Evolutionary conservation across 2,329 filamentous ascomycete species (phyloP).

Genomic region (Penicillium brevicompactum): DNA sequence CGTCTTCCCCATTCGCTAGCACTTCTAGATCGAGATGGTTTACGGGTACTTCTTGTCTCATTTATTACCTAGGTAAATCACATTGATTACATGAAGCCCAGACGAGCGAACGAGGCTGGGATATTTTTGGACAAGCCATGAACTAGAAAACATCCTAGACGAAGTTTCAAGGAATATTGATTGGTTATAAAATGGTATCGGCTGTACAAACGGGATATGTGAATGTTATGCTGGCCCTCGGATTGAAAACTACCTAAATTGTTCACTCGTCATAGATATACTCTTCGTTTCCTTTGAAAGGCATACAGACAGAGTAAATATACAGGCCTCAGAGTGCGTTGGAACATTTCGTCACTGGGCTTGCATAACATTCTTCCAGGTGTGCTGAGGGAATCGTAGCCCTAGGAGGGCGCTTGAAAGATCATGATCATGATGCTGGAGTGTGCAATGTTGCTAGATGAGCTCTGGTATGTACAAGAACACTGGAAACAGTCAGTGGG

Average conservation of each 20-base stretch:
- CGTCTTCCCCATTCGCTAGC: no score
- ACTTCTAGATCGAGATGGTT: no score
- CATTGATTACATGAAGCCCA: no score
- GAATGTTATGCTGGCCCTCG: slow-evolving; percentile 1
- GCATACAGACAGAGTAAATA: slow-evolving; percentile 32
- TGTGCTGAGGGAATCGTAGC: not conserved
- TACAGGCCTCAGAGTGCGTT: slow-evolving; percentile 27
- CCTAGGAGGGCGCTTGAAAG: not conserved
- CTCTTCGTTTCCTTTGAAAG: slow-evolving; percentile 24
- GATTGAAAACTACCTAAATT: slow-evolving; percentile 16
- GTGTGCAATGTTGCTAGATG: not conserved
- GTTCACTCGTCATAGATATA: slow-evolving; percentile 11
- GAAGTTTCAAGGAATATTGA: not conserved
- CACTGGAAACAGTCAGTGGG: slow-evolving; percentile 1
- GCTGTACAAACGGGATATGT: not conserved
- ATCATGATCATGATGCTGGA: no score
- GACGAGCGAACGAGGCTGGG: no score
- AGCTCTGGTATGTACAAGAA: not conserved
- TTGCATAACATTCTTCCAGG: not conserved
- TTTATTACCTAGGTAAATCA: no score
- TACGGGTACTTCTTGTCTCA: no score
- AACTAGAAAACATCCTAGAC: not conserved
- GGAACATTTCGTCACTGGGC: slow-evolving; percentile 29
- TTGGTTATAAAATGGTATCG: not conserved
- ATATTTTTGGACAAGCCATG: not conserved